Evolutionary conservation across 352 stramenopile genomes (phyloP), one percentile per base, ranked within the genome.

Genomic region (Phytophthora litchii): DNA sequence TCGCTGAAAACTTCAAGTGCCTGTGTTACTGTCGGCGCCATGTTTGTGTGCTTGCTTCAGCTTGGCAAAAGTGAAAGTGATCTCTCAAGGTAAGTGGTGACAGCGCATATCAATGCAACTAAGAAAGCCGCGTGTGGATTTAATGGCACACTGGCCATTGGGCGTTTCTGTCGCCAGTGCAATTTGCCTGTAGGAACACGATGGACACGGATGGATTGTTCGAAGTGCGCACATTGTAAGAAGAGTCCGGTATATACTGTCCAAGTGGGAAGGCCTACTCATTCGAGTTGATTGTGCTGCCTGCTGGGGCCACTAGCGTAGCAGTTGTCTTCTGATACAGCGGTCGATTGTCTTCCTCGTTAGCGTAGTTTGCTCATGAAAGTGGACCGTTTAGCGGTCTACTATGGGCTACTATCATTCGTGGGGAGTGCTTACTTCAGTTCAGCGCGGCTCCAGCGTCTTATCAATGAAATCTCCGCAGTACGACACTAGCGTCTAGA

Each of bases 131-230:
- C 25, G 34, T 35, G 38, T 54, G 60, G 40, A 38, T 54, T 70
- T 44, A 64, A 29, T 17, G 31, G 9, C 40, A 64, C 12, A 41
- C 55, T 10, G 55, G 40, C 27, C 54, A 52, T 36, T 60, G n/a
- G 54, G 19, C 32, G 54, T 70, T 70, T 70, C 60, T 56, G 60
- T 64, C 54, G 54, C 44, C 47, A 69, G 60, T 16, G 20, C 52
- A 51, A 36, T 64, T 64, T 27, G 60, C 54, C 60, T 69, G 23
- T 69, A 42, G 8, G 44, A 53, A 20, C 11, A 50, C 27, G 29
- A 43, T 55, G 50, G 46, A 47, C 37, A 7, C 23, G 49, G 27
- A 14, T 34, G 25, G 36, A 58, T 51, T 51, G 38, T 64, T 54
- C 41, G 36, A 7, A 35, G 52, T 41, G 29, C 19, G 49, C 47